These are phyloP conservation scores for Tricholomella constricta DNA, from an alignment of 768 basidiomycete genomes.

Conservation along the genomic window DNA sequence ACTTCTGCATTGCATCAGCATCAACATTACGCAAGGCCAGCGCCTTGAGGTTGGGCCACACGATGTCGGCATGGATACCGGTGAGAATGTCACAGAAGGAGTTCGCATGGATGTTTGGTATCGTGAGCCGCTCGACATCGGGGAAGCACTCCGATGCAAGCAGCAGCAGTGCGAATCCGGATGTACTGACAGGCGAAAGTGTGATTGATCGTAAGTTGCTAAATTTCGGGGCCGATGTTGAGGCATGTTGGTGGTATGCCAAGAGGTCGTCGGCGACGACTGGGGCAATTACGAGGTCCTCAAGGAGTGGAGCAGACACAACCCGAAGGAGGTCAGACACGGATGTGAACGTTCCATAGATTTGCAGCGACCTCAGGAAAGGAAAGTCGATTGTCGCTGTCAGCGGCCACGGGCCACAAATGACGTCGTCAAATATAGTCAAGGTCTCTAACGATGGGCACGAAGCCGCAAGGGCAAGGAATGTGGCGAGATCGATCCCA, in stretches of 20 bases:
- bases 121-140: conserved; percentile 13
- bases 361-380: conserved; percentile 13
- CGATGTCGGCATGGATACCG: background rate
- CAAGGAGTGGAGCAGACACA: conserved; percentile 6
- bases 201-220: conserved; percentile 12
- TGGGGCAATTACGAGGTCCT: conserved; percentile 14
- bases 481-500: conserved; percentile 4
- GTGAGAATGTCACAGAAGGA: conserved; percentile 14
- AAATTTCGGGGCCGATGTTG: conserved; percentile 12
- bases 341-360: conserved; percentile 18
- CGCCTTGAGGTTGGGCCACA: conserved; percentile 13
- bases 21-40: conserved; percentile 19
- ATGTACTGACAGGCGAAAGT: conserved; percentile 13
- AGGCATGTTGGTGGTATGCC: conserved; percentile 9
- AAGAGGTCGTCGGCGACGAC: conserved; percentile 14
- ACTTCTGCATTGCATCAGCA: conserved; percentile 5
- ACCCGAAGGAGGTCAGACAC: conserved; percentile 20
- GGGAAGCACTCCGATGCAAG: conserved; percentile 17
- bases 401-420: conserved; percentile 17
- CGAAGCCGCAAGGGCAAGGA: conserved; percentile 9
- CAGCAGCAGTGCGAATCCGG: conserved; percentile 8
- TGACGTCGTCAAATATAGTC: conserved; percentile 17
- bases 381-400: conserved; percentile 14
- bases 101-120: conserved; percentile 15
- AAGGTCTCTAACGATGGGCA: conserved; percentile 12